These are phyloP conservation scores for Xylaria sp. DNA, from an alignment of 2,329 filamentous ascomycete genomes.

Conservation along the genomic window DNA sequence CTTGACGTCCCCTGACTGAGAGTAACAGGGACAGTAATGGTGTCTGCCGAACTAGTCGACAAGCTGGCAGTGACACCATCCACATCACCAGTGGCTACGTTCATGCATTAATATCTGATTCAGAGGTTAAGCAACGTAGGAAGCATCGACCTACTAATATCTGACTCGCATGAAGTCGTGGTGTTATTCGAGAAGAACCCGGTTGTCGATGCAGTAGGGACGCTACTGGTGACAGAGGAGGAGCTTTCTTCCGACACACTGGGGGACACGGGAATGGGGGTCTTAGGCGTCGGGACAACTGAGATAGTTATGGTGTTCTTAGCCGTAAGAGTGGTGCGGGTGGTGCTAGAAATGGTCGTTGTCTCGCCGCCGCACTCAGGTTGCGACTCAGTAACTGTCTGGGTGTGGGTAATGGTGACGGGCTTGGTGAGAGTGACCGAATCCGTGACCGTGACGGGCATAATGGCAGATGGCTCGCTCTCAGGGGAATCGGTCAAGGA, in stretches of 20 bases:
- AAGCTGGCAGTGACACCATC: constrained; percentile 28
- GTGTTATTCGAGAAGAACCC: neutral
- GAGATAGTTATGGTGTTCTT: constrained; percentile 25
- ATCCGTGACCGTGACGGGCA: constrained; percentile 28
- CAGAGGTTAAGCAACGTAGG: neutral
- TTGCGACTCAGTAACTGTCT: constrained; percentile 18
- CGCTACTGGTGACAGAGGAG: neutral
- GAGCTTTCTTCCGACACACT: neutral
- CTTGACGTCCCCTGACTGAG: neutral
- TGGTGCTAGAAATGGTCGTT: constrained; percentile 30
- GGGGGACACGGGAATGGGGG: neutral
- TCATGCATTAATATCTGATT: neutral
- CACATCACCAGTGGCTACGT: constrained; percentile 23
- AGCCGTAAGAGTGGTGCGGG: constrained; percentile 25
- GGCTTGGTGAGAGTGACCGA: constrained; percentile 33
- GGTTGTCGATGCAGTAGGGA: neutral
- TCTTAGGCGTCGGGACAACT: neutral
- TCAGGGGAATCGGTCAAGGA: constrained; percentile 9
- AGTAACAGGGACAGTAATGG: constrained; percentile 14
- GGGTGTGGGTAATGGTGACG: constrained; percentile 30
- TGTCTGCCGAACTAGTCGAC: neutral
- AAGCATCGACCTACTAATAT: constrained; percentile 12
- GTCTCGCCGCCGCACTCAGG: constrained; percentile 11
- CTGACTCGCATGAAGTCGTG: constrained; percentile 23
- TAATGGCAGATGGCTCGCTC: constrained; percentile 6